Conservation (phyloP, 2,329 filamentous ascomycete genomes). For the Colletotrichum sp. region DNA sequence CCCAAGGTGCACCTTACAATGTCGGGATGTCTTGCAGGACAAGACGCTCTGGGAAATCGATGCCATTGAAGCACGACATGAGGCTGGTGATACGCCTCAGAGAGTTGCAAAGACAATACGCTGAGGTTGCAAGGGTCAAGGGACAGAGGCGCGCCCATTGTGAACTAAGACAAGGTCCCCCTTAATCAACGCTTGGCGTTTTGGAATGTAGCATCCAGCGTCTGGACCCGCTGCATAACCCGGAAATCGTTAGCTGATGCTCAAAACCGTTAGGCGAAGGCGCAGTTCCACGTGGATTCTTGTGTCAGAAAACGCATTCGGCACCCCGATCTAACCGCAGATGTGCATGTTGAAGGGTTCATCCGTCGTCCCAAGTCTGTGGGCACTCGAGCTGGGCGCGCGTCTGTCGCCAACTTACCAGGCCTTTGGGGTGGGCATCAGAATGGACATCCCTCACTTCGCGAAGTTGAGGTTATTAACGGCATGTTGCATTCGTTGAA, state of each 20-base stretch:
- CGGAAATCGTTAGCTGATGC: background rate
- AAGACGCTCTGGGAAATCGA: background rate
- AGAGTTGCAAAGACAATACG: background rate
- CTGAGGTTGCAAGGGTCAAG: background rate
- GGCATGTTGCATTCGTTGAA: background rate
- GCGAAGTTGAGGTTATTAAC: background rate
- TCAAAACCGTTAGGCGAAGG: background rate
- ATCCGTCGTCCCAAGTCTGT: background rate
- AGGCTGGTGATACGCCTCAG: background rate
- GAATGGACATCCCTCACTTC: background rate
- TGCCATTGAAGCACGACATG: background rate
- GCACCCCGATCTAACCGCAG: background rate
- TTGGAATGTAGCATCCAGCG: background rate
- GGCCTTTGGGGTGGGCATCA: background rate
- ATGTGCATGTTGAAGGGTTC: background rate
- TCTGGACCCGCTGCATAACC: background rate
- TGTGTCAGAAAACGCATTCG: slow-evolving; percentile 5
- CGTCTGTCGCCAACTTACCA: slow-evolving; percentile 17
- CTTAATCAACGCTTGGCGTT: slow-evolving; percentile 18
- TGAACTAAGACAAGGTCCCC: slow-evolving; percentile 9
- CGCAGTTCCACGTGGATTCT: slow-evolving; percentile 9
- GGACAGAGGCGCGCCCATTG: background rate
- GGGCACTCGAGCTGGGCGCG: background rate
- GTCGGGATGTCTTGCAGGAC: background rate
- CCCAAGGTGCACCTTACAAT: background rate